A percentile compares a stretch with the other conserved stretches of the same genome.
phyloP scores from a whole-genome alignment of 208 protist species.

The Trypanosoma mega region DNA sequence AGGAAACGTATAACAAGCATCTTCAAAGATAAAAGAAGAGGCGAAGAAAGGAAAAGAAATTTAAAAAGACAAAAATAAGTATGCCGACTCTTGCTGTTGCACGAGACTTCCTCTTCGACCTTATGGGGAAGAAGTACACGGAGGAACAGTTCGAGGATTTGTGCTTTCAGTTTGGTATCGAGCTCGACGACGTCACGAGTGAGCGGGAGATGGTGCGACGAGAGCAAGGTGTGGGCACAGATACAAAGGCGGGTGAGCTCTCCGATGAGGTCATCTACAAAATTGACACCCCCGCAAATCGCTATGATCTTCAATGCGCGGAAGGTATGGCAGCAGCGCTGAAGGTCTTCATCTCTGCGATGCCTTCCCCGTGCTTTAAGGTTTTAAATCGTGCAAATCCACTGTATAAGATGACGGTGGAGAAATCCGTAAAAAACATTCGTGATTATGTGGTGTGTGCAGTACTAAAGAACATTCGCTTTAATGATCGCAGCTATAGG shows the following conservation, averaged over 20 bases:
- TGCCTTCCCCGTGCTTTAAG: constrained; percentile 65
- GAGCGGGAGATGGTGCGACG: constrained; percentile 93
- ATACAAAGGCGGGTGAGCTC: constrained; percentile 56
- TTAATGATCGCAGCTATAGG: constrained; percentile 94
- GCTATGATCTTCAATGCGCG: constrained; percentile 97
- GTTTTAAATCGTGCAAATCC: constrained; percentile 57
- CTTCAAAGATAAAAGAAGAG: constrained; percentile 18
- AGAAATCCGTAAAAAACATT: constrained; percentile 78
- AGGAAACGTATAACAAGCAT: background rate
- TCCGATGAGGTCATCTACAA: constrained; percentile 95
- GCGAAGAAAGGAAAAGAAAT: constrained; percentile 1
- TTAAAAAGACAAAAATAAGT: constrained; percentile 14
- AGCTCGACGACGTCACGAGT: constrained; percentile 98
- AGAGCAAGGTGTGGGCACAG: constrained; percentile 62
- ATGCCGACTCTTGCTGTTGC: constrained; percentile 91
- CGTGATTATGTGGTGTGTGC: constrained; percentile 97
- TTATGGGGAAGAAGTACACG: constrained; percentile 85
- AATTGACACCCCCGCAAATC: constrained; percentile 98
- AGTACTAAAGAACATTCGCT: constrained; percentile 95
- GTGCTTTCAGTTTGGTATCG: constrained; percentile 98
- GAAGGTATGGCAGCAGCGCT: constrained; percentile 92
- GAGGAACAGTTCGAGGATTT: constrained; percentile 95
- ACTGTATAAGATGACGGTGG: constrained; percentile 85
- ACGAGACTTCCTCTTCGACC: constrained; percentile 66
- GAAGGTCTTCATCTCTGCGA: constrained; percentile 87